A percentile compares a stretch with the other conserved stretches of the same genome.
Conservation (phyloP, 495 filamentous ascomycete species). For the Rusavskia elegans region DNA sequence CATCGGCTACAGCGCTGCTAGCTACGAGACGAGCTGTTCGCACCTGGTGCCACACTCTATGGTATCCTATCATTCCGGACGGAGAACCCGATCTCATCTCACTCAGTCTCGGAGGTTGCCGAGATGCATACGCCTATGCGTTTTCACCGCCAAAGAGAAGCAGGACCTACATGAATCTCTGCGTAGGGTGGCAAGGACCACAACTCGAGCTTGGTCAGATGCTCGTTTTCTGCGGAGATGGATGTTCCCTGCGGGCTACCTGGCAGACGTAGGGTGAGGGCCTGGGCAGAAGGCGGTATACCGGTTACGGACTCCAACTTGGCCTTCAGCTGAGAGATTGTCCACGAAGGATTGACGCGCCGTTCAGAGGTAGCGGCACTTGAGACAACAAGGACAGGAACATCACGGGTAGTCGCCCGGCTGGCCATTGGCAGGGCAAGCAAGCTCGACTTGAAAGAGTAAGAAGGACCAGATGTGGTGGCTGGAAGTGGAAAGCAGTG, state of each 20-base stretch:
- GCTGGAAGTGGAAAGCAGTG: background rate
- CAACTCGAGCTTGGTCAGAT: conserved; percentile 38
- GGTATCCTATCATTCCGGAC: too few relatives aligned
- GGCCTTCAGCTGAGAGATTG: conserved; percentile 64
- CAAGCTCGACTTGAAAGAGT: background rate
- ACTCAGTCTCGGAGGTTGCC: too few relatives aligned
- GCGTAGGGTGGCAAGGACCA: conserved; percentile 57
- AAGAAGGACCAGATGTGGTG: background rate
- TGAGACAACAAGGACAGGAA: conserved; percentile 72
- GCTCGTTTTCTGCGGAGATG: conserved; percentile 53
- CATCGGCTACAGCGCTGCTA: too few relatives aligned
- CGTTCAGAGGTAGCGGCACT: conserved; percentile 63
- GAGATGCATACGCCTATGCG: too few relatives aligned
- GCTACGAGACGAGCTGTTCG: too few relatives aligned
- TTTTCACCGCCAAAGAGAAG: background rate
- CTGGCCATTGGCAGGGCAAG: background rate
- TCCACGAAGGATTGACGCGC: conserved; percentile 85
- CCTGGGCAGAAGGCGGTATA: conserved; percentile 66
- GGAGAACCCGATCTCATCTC: too few relatives aligned
- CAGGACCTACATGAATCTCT: conserved; percentile 54
- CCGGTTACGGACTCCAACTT: conserved; percentile 93
- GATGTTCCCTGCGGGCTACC: conserved; percentile 33
- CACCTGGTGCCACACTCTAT: too few relatives aligned
- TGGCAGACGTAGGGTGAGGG: conserved; percentile 46
- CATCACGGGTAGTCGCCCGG: conserved; percentile 50